Percentiles rank a stretch among this genome's conserved stretches.
Conservation (phyloP, 2,329 filamentous ascomycete genomes). For the Tympanopsis confertula region DNA sequence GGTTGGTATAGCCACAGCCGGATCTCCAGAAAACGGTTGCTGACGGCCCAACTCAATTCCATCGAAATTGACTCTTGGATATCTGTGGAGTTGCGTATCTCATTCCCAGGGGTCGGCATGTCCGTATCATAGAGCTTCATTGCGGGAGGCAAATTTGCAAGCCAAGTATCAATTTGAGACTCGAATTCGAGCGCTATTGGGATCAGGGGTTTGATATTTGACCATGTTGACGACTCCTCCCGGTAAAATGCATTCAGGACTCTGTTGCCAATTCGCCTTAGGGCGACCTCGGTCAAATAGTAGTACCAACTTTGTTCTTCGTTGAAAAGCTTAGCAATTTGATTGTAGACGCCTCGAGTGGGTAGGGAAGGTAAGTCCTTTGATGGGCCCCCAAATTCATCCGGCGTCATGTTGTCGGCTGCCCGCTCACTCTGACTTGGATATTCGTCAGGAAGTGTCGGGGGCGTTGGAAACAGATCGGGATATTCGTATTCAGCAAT, state of each 20-base stretch:
- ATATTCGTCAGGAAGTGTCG: conserved; percentile 5
- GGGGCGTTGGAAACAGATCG: conserved; percentile 12
- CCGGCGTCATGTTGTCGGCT: neutral
- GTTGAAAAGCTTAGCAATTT: conserved; percentile 2
- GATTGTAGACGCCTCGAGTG: neutral
- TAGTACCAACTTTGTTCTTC: conserved; percentile 18
- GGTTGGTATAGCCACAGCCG: conserved; percentile 16
- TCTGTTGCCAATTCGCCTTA: conserved; percentile 13
- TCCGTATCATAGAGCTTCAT: conserved; percentile 11
- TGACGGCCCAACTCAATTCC: conserved; percentile 13
- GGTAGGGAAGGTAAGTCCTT: no score
- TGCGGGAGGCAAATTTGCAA: conserved; percentile 12
- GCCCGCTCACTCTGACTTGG: neutral
- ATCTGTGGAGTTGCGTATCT: no score
- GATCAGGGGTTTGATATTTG: conserved; percentile 11
- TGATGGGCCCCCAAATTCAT: neutral
- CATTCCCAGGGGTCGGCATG: no score
- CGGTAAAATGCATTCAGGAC: conserved; percentile 11
- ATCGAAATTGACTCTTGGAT: conserved; percentile 8
- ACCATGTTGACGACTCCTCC: conserved; percentile 9
- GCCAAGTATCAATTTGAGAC: conserved; percentile 12
- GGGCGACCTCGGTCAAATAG: conserved; percentile 15
- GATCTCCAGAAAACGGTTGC: conserved; percentile 10
- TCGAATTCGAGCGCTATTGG: conserved; percentile 15
- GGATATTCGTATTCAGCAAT: conserved; percentile 11